Evolutionary conservation across 2,329 filamentous ascomycete genomes (phyloP).

Genomic region (Exophiala dermatitidis): DNA sequence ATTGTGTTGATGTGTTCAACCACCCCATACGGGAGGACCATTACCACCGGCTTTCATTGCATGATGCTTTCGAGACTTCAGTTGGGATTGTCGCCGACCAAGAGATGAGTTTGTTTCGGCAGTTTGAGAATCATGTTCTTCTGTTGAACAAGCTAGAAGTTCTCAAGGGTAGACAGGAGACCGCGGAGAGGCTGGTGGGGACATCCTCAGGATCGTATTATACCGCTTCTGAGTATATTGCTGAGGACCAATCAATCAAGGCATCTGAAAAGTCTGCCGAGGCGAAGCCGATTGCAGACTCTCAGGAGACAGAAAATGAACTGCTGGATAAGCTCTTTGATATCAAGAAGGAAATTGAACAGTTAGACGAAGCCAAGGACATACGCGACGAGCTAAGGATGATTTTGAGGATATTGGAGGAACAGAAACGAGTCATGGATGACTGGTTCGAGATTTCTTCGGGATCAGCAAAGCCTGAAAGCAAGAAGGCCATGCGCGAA

Average conservation of each 20-base stretch:
- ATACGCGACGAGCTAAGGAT: conserved; percentile 62
- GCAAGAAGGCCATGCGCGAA: neutral
- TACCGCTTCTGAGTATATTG: conserved; percentile 28
- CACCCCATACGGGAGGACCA: conserved; percentile 50
- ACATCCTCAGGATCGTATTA: conserved; percentile 29
- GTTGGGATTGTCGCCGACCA: conserved; percentile 50
- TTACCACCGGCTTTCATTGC: conserved; percentile 49
- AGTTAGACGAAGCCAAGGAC: conserved; percentile 59
- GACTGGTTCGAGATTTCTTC: conserved; percentile 21
- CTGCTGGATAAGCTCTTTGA: conserved; percentile 52
- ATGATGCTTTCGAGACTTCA: conserved; percentile 61
- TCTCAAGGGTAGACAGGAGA: conserved; percentile 31
- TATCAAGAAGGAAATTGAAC: conserved; percentile 50
- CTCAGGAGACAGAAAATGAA: conserved; percentile 31
- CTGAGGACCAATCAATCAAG: conserved; percentile 48
- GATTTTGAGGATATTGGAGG: conserved; percentile 47
- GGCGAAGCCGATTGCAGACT: conserved; percentile 30
- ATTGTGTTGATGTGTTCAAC: conserved; percentile 56
- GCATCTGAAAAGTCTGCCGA: conserved; percentile 1
- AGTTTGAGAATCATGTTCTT: conserved; percentile 52
- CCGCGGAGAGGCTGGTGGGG: conserved; percentile 43
- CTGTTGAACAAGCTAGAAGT: conserved; percentile 42
- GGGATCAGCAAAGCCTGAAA: neutral
- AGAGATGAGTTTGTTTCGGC: conserved; percentile 53
- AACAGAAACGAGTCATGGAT: conserved; percentile 43